A percentile compares a stretch with the other conserved stretches of the same genome.
Evolutionary conservation across 129 eudicot species (phyloP).

Genomic region (Cynara cardunculus): DNA sequence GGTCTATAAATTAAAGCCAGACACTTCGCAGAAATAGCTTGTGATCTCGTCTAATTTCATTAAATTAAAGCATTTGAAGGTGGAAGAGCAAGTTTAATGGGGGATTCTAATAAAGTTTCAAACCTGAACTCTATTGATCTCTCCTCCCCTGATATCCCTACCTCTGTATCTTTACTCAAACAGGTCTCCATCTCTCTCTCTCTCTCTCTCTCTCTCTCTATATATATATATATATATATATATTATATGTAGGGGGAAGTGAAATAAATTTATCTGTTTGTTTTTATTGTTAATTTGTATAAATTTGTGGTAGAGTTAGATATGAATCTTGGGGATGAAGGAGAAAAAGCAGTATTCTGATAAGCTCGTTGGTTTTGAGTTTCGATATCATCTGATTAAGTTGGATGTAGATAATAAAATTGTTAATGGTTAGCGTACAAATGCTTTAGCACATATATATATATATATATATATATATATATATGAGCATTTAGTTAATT

Average conservation of each 20-base stretch:
- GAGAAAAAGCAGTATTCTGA: neutral
- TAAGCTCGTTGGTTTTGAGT: neutral
- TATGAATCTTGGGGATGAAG: neutral
- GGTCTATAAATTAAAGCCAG: neutral
- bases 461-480: too few relatives aligned
- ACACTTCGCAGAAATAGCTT: neutral
- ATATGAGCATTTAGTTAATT: too few relatives aligned
- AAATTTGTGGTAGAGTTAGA: neutral
- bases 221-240: neutral
- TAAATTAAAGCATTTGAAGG: neutral
- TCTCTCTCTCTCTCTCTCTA: neutral
- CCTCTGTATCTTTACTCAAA: slow-evolving; percentile 74
- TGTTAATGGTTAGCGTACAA: neutral
- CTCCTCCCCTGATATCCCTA: slow-evolving; percentile 52
- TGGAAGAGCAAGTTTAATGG: slow-evolving; percentile 8
- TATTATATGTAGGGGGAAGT: neutral
- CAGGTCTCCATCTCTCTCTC: slow-evolving; percentile 42
- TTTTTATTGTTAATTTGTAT: slow-evolving; percentile 1
- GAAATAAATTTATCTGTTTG: neutral
- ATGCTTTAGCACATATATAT: neutral
- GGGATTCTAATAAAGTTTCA: slow-evolving; percentile 30
- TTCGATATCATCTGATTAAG: neutral
- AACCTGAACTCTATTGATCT: slow-evolving; percentile 69
- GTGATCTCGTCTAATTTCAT: neutral
- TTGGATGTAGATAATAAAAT: neutral